These are phyloP conservation scores for Borealophlyctis nickersoniae DNA, from an alignment of 192 early-diverging fungal species.

Conservation along the genomic window DNA sequence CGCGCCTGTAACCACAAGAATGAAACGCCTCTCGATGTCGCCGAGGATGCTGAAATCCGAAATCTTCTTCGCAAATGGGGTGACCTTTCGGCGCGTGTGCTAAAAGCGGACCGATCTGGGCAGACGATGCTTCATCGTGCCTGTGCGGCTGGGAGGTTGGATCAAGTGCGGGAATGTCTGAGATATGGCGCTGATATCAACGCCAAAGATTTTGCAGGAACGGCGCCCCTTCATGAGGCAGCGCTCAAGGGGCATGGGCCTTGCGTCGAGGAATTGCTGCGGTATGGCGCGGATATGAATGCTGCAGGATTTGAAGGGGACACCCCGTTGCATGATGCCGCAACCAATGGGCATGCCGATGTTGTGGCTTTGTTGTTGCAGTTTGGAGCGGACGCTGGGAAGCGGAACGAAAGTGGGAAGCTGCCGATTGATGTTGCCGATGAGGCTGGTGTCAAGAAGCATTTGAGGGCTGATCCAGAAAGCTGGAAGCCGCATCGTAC, in stretches of 20 bases:
- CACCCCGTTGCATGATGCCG: slow-evolving; percentile 49
- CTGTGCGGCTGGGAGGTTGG: slow-evolving; percentile 31
- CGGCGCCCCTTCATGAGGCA: slow-evolving; percentile 54
- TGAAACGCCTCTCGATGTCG: slow-evolving; percentile 42
- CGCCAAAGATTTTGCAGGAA: slow-evolving; percentile 33
- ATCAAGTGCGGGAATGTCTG: slow-evolving; percentile 26
- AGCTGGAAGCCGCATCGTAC: slow-evolving; percentile 21
- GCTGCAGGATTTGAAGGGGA: slow-evolving; percentile 17
- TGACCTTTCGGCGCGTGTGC: slow-evolving; percentile 32
- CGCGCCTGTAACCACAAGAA: slow-evolving; percentile 40
- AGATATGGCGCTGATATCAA: slow-evolving; percentile 51
- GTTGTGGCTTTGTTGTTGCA: slow-evolving; percentile 33
- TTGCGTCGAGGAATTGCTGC: slow-evolving; percentile 36
- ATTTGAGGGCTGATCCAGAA: slow-evolving; percentile 21
- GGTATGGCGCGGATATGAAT: slow-evolving; percentile 48
- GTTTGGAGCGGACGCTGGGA: slow-evolving; percentile 42
- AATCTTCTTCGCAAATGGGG: slow-evolving; percentile 42
- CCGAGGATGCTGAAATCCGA: slow-evolving; percentile 32
- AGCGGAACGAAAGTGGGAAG: slow-evolving; percentile 24
- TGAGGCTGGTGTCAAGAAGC: neutral
- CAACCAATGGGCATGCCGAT: slow-evolving; percentile 20
- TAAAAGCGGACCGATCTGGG: slow-evolving; percentile 34
- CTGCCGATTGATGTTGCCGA: slow-evolving; percentile 22
- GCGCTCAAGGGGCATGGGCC: slow-evolving; percentile 28
- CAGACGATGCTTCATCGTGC: slow-evolving; percentile 43